A percentile compares a stretch with the other conserved stretches of the same genome.
Evolutionary conservation across 2,329 filamentous ascomycete genomes (phyloP).

Genomic region (Dactylonectria macrodidyma): DNA sequence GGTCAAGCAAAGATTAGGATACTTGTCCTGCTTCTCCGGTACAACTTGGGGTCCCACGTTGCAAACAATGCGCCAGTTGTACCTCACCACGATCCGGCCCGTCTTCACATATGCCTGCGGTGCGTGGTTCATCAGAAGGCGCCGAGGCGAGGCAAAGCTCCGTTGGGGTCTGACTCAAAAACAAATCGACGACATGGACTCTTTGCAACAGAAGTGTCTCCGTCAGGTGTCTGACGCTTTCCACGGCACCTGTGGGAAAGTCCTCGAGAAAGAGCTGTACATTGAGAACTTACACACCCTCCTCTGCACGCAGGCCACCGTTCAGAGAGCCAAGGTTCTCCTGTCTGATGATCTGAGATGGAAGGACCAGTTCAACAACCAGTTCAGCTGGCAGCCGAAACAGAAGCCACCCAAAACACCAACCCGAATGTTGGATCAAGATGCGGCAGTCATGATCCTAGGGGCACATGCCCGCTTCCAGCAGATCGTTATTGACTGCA

Average conservation of each 20-base stretch:
- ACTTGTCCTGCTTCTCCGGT: neutral
- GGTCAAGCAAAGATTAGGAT: neutral
- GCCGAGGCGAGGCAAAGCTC: neutral
- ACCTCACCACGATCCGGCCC: slow-evolving; percentile 24
- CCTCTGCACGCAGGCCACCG: neutral
- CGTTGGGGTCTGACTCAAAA: neutral
- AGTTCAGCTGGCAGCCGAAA: too few relatives aligned
- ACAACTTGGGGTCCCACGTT: slow-evolving; percentile 21
- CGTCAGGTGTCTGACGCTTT: slow-evolving; percentile 19
- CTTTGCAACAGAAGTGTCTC: slow-evolving; percentile 18
- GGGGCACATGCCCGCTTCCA: too few relatives aligned
- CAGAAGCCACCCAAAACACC: neutral
- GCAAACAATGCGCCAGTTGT: slow-evolving; percentile 12
- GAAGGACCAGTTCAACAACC: neutral
- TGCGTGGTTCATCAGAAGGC: slow-evolving; percentile 27
- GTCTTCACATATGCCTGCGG: slow-evolving; percentile 28
- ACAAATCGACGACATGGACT: slow-evolving; percentile 5
- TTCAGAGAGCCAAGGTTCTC: neutral
- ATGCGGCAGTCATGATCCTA: too few relatives aligned
- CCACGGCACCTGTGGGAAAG: neutral
- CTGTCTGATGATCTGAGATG: neutral
- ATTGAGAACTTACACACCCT: slow-evolving; percentile 11
- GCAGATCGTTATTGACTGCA: too few relatives aligned
- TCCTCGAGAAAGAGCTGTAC: slow-evolving; percentile 28
- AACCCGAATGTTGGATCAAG: neutral